Percentiles rank a stretch among this genome's conserved stretches.
These are phyloP conservation scores for Aspergillus panamensis DNA, from an alignment of 495 filamentous ascomycete species.

Conservation along the genomic window DNA sequence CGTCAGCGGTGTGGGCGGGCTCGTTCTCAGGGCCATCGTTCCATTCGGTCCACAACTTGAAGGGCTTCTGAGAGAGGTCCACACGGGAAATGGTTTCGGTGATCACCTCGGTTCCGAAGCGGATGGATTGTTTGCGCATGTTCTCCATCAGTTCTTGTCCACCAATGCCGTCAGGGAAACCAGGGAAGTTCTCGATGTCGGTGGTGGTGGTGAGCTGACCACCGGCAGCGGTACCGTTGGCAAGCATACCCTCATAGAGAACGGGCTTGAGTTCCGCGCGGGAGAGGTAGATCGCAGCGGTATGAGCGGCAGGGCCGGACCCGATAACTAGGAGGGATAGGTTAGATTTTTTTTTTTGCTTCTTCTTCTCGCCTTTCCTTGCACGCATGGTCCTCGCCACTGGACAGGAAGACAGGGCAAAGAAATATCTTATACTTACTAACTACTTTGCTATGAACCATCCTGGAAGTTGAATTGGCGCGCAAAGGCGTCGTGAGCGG, in stretches of 20 bases:
- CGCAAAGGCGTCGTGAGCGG: slow-evolving; percentile 41
- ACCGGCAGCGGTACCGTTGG: slow-evolving; percentile 92
- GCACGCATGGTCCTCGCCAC: too few relatives aligned
- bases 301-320: slow-evolving; percentile 96
- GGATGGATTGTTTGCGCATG: slow-evolving; percentile 88
- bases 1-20: slow-evolving; percentile 75
- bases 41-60: slow-evolving; percentile 88
- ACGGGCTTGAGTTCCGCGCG: slow-evolving; percentile 87
- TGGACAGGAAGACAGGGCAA: neutral
- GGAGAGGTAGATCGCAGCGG: slow-evolving; percentile 91
- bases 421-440: slow-evolving; percentile 45
- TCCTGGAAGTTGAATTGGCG: slow-evolving; percentile 47
- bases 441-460: slow-evolving; percentile 79
- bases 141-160: slow-evolving; percentile 87
- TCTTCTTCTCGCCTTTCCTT: neutral
- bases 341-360: slow-evolving; percentile 19
- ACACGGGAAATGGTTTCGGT: slow-evolving; percentile 87
- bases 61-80: slow-evolving; percentile 80
- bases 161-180: slow-evolving; percentile 84
- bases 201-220: slow-evolving; percentile 97
- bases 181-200: slow-evolving; percentile 96
- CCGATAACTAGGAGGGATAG: slow-evolving; percentile 57
- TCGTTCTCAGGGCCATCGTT: slow-evolving; percentile 63
- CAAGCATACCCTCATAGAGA: slow-evolving; percentile 95
- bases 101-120: slow-evolving; percentile 87